Conservation (phyloP, 1,284 basidiomycete species). For the Ceratobasidium sp. region DNA sequence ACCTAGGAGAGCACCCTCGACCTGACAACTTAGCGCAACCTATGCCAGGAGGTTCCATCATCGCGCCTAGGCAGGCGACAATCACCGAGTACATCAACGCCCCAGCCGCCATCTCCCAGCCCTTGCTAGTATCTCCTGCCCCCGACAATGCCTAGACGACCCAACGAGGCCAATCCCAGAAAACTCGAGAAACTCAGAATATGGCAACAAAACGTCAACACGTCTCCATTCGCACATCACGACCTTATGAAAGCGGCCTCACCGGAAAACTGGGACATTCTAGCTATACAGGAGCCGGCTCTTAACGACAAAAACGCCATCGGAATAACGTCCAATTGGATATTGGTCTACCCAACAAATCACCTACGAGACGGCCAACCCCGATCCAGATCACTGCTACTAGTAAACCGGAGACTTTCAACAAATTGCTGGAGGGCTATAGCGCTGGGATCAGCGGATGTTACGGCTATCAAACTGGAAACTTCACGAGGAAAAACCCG, state of each 20-base stretch:
- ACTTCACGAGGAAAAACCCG: neutral
- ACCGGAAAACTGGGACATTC: constrained; percentile 13
- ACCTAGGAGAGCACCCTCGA: neutral
- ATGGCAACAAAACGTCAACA: constrained; percentile 20
- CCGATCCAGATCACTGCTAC: neutral
- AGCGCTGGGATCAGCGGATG: neutral
- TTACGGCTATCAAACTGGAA: neutral
- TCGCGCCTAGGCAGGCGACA: neutral
- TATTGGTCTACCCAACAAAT: neutral
- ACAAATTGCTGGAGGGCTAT: constrained; percentile 11
- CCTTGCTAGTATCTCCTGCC: neutral
- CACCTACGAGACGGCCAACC: neutral
- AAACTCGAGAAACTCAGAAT: neutral
- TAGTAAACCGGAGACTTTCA: neutral
- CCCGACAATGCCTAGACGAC: neutral
- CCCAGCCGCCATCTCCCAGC: neutral
- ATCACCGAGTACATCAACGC: neutral
- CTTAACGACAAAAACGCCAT: neutral
- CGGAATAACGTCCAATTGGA: neutral
- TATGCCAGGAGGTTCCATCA: neutral
- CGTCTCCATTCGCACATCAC: neutral
- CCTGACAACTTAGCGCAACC: constrained; percentile 9
- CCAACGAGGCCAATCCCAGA: neutral
- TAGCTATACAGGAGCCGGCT: constrained; percentile 10
- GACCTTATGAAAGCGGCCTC: neutral